Conservation (phyloP, 1,139 yeast genomes). For the Spencermartinsiella ligniputridi region DNA sequence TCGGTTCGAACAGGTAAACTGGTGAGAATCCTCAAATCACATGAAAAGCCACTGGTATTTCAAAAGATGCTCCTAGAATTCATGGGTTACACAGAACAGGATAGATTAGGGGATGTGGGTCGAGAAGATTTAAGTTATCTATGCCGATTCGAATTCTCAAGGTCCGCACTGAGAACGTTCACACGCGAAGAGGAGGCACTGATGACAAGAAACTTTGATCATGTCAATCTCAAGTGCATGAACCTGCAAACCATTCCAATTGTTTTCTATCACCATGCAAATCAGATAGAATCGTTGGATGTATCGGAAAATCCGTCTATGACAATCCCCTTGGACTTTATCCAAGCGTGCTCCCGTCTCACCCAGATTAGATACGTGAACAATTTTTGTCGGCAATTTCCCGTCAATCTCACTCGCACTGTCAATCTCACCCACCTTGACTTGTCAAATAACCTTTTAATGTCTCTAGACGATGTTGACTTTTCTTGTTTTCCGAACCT, state of each 20-base stretch:
- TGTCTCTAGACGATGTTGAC: slow-evolving; percentile 29
- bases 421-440: slow-evolving; percentile 64
- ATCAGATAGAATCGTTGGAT: slow-evolving; percentile 76
- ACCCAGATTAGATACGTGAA: slow-evolving; percentile 62
- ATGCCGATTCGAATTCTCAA: slow-evolving; percentile 74
- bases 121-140: slow-evolving; percentile 83
- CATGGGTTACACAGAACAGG: slow-evolving; percentile 77
- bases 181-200: slow-evolving; percentile 63
- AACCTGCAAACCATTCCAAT: slow-evolving; percentile 83
- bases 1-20: slow-evolving; percentile 77
- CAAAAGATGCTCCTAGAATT: slow-evolving; percentile 69
- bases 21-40: slow-evolving; percentile 65
- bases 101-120: slow-evolving; percentile 73
- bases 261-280: slow-evolving; percentile 72
- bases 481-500: slow-evolving; percentile 28
- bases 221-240: slow-evolving; percentile 70
- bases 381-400: slow-evolving; percentile 72
- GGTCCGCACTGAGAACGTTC: slow-evolving; percentile 64
- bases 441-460: slow-evolving; percentile 40
- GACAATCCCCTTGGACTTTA: slow-evolving; percentile 76
- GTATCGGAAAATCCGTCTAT: slow-evolving; percentile 87
- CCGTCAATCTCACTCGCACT: slow-evolving; percentile 67
- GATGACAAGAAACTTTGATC: slow-evolving; percentile 61
- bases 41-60: slow-evolving; percentile 72
- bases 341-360: slow-evolving; percentile 74